Base-by-base conservation (phyloP, 2,329 filamentous ascomycete species). In the Neopestalotiopsis sp. region DNA sequence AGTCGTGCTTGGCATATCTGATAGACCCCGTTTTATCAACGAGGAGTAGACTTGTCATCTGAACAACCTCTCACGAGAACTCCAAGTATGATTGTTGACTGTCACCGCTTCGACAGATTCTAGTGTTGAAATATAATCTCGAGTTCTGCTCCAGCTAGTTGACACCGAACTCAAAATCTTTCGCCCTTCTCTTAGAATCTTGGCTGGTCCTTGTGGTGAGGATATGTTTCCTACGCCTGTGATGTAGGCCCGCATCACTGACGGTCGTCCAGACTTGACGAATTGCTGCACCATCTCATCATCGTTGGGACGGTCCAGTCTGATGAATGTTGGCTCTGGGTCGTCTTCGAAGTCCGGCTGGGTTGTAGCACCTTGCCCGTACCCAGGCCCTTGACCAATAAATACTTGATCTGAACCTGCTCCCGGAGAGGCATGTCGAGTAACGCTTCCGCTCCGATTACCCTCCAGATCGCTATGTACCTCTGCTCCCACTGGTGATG, bases 241-340 rank as follows among this genome's bases (percentile, higher is more conserved):
- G 4, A 61, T 61, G 12, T 61, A 30, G 7, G 59, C 59, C 13
- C 28, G 30, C 59, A 61, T 61, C n/a, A 38, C 32, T 12, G 59
- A 61, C 12, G 59, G 59, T 30, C 59, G 28, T 10, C 59, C 59
- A 10, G 30, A 34, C n/a, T 34, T 34, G 28, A 61, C 59, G 12
- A 61, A 61, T 20, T 34, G 59, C n/a, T 61, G 59, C 4, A 61
- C 59, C 59, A 61, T 61, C 59, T 61, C 59, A 9, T 61, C 59
- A 10, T 61, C 59, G 32, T 61, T 61, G 5, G 59, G 59, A n/a
- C 59, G 59, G n/a, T 61, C 59, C 9, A 61, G 59, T 20, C 59
- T 30, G 59, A 61, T 61, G 59, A 61, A 61, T 17, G 59, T 61
- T 5, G 59, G 59, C 30, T 61, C 59, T 2, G n/a, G 30, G 14